Percentiles rank a stretch among this genome's conserved stretches.
Evolutionary conservation across 164 flowering plant genomes (phyloP).

Genomic region (Vitis riparia): DNA sequence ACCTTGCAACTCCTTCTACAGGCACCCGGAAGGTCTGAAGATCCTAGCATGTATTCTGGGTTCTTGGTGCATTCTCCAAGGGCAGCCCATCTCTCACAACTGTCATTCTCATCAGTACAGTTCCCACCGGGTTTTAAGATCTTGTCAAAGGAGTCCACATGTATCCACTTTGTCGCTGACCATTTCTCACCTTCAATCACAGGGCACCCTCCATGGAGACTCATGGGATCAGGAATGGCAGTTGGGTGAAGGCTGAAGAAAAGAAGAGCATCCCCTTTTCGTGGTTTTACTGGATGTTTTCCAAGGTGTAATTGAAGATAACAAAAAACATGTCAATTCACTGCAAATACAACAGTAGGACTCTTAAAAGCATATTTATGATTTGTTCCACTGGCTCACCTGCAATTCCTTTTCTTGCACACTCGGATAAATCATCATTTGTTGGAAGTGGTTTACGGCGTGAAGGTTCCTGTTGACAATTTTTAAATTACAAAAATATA

Average conservation of each 20-base stretch:
- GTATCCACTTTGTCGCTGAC: slow-evolving; percentile 99
- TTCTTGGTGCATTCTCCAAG: slow-evolving; percentile 91
- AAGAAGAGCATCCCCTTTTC: slow-evolving; percentile 90
- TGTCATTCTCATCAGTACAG: slow-evolving; percentile 62
- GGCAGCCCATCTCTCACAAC: slow-evolving; percentile 85
- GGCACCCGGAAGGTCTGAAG: slow-evolving; percentile 70
- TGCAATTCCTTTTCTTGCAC: slow-evolving; percentile 85
- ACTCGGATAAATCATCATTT: slow-evolving; percentile 70
- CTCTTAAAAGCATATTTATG: neutral
- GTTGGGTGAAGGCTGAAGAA: slow-evolving; percentile 82
- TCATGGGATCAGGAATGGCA: slow-evolving; percentile 65
- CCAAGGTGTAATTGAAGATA: slow-evolving; percentile 1
- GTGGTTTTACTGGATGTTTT: slow-evolving; percentile 66
- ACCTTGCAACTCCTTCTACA: slow-evolving; percentile 88
- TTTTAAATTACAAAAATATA: neutral
- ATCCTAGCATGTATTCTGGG: slow-evolving; percentile 88
- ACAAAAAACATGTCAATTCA: slow-evolving; percentile 7
- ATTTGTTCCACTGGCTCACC: slow-evolving; percentile 35
- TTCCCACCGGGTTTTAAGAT: slow-evolving; percentile 34
- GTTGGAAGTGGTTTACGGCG: slow-evolving; percentile 40
- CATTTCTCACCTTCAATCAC: slow-evolving; percentile 98
- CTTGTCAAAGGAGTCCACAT: slow-evolving; percentile 81
- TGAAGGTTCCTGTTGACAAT: slow-evolving; percentile 43
- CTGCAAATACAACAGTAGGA: neutral
- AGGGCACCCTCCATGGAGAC: slow-evolving; percentile 95